Conservation (phyloP, 768 basidiomycete genomes). For the Boletus pseudo-olivaceus region DNA sequence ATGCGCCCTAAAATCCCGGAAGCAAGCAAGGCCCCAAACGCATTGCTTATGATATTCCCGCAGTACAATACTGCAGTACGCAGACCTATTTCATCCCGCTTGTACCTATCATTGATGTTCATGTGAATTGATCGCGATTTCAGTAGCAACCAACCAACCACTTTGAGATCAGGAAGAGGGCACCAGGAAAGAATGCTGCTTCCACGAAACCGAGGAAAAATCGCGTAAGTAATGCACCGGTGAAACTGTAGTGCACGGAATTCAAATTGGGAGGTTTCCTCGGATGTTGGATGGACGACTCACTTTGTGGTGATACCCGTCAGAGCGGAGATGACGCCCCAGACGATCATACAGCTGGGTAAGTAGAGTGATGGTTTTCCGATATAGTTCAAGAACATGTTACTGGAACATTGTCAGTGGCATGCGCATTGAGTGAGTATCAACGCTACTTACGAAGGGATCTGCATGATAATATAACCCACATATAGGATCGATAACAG, state of each 20-base stretch:
- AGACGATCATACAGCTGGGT: constrained; percentile 62
- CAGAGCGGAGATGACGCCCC: constrained; percentile 58
- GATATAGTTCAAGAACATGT: constrained; percentile 66
- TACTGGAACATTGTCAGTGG: constrained; percentile 38
- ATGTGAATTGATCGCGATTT: constrained; percentile 28
- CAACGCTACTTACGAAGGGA: constrained; percentile 33
- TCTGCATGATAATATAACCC: constrained; percentile 45
- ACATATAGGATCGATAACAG: constrained; percentile 67
- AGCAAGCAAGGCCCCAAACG: constrained; percentile 50
- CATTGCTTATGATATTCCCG: constrained; percentile 52
- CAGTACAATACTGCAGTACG: constrained; percentile 46
- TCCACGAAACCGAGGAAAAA: constrained; percentile 56
- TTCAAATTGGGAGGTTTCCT: background rate
- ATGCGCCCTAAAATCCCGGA: constrained; percentile 46
- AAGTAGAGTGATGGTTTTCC: constrained; percentile 67
- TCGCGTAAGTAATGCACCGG: constrained; percentile 41
- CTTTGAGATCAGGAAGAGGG: constrained; percentile 38
- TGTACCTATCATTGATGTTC: constrained; percentile 36
- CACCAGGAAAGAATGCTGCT: constrained; percentile 45
- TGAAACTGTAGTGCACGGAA: constrained; percentile 32
- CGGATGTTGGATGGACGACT: background rate
- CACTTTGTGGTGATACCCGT: constrained; percentile 38
- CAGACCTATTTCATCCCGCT: constrained; percentile 40
- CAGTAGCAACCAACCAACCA: constrained; percentile 28
- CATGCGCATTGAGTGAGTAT: background rate